A percentile compares a stretch with the other conserved stretches of the same genome.
phyloP scores from a whole-genome alignment of 2,329 filamentous ascomycete species.

The Cryphonectria nitschkei region DNA sequence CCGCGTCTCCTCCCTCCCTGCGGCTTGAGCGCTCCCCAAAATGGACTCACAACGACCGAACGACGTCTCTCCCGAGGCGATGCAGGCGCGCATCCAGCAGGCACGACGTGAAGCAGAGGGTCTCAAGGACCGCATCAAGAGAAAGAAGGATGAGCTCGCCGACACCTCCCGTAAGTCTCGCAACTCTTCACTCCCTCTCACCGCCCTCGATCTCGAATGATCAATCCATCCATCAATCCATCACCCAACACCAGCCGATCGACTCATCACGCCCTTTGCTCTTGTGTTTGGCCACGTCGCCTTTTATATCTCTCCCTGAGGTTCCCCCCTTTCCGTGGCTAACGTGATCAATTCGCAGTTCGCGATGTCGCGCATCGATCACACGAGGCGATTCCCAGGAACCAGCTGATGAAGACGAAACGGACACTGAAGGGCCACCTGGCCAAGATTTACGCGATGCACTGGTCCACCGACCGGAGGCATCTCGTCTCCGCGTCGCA shows the following conservation, averaged over 20 bases:
- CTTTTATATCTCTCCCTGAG: conserved; percentile 6
- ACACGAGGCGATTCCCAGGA: conserved; percentile 88
- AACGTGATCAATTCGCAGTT: conserved; percentile 58
- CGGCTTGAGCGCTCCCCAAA: conserved; percentile 28
- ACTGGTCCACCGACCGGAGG: conserved; percentile 98
- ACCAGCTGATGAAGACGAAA: conserved; percentile 94
- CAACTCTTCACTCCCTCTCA: conserved; percentile 16
- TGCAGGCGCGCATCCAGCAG: conserved; percentile 91
- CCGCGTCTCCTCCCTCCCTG: conserved; percentile 25
- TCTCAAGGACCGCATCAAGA: conserved; percentile 97
- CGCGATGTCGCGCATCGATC: conserved; percentile 90
- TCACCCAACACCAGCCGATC: conserved; percentile 9
- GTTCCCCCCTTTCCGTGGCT: conserved; percentile 16
- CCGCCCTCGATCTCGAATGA: conserved; percentile 9
- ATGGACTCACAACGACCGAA: conserved; percentile 63
- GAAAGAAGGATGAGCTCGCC: conserved; percentile 99
- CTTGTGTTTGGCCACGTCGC: conserved; percentile 22
- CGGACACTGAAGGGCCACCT: conserved; percentile 96
- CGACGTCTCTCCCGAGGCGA: conserved; percentile 73
- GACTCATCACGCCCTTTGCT: neutral
- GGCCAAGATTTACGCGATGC: conserved; percentile 99
- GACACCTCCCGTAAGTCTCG: conserved; percentile 88
- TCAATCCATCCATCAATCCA: neutral
- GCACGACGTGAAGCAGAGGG: conserved; percentile 97
- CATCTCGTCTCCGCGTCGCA: conserved; percentile 98